phyloP scores from a whole-genome alignment of 352 stramenopile genomes.

The Globisporangium spinosum region DNA sequence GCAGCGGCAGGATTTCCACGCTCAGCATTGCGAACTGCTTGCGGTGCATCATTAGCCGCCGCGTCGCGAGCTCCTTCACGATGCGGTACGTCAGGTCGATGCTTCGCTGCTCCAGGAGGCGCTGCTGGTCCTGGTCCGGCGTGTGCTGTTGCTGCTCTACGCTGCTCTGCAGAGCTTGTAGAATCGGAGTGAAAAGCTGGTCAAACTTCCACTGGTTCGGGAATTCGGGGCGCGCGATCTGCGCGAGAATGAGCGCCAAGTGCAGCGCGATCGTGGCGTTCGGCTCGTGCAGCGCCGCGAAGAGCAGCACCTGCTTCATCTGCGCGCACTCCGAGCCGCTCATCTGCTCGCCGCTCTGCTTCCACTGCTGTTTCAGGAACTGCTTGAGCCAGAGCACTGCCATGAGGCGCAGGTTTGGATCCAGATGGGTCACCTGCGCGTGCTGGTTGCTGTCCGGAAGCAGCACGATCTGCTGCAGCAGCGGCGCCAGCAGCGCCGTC shows the following conservation, averaged over 20 bases:
- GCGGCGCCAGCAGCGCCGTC: conserved; percentile 30
- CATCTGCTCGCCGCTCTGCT: conserved; percentile 23
- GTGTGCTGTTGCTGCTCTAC: conserved; percentile 12
- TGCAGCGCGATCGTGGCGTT: conserved; percentile 52
- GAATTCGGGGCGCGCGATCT: conserved; percentile 74
- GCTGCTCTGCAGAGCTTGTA: conserved; percentile 39
- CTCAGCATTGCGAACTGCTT: conserved; percentile 77
- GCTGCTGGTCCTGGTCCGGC: conserved; percentile 10
- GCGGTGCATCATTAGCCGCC: conserved; percentile 75
- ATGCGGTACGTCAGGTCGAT: conserved; percentile 66
- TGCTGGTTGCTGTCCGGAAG: conserved; percentile 33
- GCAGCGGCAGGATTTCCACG: conserved; percentile 54
- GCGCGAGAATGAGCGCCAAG: conserved; percentile 56
- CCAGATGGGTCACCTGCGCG: conserved; percentile 24
- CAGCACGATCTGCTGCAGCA: conserved; percentile 49
- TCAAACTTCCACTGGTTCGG: conserved; percentile 61
- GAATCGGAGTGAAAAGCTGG: conserved; percentile 58
- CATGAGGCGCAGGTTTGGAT: conserved; percentile 56
- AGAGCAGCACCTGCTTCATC: conserved; percentile 50
- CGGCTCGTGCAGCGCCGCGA: conserved; percentile 66
- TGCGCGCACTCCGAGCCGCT: conserved; percentile 44
- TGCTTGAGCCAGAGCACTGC: conserved; percentile 81
- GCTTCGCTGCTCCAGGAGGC: conserved; percentile 33
- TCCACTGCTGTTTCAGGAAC: conserved; percentile 51
- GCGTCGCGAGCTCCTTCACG: conserved; percentile 74